phyloP scores from a whole-genome alignment of 164 flowering plant species.

The Aristolochia contorta region DNA sequence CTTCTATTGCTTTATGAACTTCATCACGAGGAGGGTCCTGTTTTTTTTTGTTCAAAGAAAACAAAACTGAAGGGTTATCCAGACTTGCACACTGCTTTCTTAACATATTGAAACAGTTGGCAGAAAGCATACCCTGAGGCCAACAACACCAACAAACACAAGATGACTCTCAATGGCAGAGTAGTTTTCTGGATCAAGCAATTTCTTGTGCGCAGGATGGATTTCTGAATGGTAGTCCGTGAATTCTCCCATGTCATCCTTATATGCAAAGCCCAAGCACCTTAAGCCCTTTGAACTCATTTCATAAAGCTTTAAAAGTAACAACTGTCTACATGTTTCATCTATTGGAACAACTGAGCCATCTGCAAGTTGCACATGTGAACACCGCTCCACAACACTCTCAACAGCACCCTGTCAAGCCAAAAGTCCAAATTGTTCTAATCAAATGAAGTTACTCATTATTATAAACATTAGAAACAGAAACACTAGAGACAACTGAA shows the following conservation, averaged over 20 bases:
- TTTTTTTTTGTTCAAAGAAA: not conserved
- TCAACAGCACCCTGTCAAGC: conserved; percentile 80
- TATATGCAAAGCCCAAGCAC: conserved; percentile 79
- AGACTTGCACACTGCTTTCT: not conserved
- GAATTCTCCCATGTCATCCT: conserved; percentile 77
- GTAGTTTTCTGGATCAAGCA: conserved; percentile 72
- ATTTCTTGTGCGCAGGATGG: conserved; percentile 79
- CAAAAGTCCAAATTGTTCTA: not conserved
- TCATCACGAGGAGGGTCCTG: conserved; percentile 96
- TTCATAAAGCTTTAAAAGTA: conserved; percentile 43
- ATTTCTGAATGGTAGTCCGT: conserved; percentile 53
- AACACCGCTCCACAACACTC: conserved; percentile 71
- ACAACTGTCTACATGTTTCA: conserved; percentile 55
- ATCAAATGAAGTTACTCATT: not conserved
- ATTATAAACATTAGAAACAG: too few species aligned
- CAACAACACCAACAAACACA: conserved; percentile 82
- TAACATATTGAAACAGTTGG: not conserved
- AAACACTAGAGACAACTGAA: too few species aligned
- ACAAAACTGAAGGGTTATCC: not conserved
- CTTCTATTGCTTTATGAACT: conserved; percentile 64
- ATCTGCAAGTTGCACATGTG: conserved; percentile 78
- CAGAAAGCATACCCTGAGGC: conserved; percentile 56
- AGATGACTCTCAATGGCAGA: conserved; percentile 61
- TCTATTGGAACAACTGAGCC: conserved; percentile 70
- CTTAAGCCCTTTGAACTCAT: conserved; percentile 88